These are phyloP conservation scores for Phytophthora foliorum DNA, from an alignment of 352 stramenopile genomes.

Conservation along the genomic window DNA sequence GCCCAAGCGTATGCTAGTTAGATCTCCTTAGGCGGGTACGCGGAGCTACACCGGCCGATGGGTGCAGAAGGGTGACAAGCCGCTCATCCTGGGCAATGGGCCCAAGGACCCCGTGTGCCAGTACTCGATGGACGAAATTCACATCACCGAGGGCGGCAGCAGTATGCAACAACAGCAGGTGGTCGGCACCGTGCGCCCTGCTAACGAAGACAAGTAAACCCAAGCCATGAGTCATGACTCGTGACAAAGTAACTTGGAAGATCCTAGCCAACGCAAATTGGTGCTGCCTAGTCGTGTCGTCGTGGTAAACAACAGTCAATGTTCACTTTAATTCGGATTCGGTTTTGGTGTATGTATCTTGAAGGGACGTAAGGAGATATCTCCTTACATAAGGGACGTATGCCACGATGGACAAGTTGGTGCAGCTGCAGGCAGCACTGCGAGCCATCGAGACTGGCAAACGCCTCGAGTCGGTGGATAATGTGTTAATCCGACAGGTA, in stretches of 20 bases:
- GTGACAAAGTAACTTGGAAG: not conserved
- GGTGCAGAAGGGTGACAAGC: slow-evolving; percentile 28
- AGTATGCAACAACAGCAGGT: slow-evolving; percentile 12
- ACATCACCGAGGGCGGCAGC: slow-evolving; percentile 14
- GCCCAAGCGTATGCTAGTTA: no score
- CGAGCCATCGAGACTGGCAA: slow-evolving; percentile 65
- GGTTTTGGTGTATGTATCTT: slow-evolving; percentile 18
- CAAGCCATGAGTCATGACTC: no score
- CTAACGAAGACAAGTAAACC: slow-evolving; percentile 11
- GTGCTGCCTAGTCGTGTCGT: slow-evolving; percentile 2
- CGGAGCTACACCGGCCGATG: slow-evolving; percentile 35
- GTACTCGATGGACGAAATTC: slow-evolving; percentile 35
- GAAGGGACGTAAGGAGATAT: slow-evolving; percentile 18
- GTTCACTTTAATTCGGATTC: slow-evolving; percentile 1
- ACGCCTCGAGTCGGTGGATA: slow-evolving; percentile 56
- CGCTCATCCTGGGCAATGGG: slow-evolving; percentile 41
- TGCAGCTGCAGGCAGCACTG: slow-evolving; percentile 58
- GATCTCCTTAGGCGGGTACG: no score
- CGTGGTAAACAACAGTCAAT: slow-evolving; percentile 13
- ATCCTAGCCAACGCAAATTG: not conserved
- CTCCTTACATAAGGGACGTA: no score
- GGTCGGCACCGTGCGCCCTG: slow-evolving; percentile 14
- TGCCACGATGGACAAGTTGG: slow-evolving; percentile 37
- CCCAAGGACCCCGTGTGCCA: slow-evolving; percentile 39
- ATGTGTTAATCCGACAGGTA: slow-evolving; percentile 60